Evolutionary conservation across 1,284 basidiomycete genomes (phyloP).

Genomic region (Cerioporus squamosus): DNA sequence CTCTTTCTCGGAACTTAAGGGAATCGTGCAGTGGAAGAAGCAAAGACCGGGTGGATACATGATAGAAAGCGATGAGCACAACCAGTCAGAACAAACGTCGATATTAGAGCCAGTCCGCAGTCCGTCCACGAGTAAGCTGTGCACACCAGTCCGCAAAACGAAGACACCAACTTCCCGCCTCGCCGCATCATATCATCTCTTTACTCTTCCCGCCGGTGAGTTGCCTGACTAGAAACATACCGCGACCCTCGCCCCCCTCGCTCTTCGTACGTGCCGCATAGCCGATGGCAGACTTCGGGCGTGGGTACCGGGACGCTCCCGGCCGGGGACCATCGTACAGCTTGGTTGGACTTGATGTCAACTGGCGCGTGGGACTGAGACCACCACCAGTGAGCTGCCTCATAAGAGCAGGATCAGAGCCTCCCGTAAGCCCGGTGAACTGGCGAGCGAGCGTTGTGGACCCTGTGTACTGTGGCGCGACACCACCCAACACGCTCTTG

Average conservation of each 20-base stretch:
- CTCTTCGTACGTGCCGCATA: conserved; percentile 33
- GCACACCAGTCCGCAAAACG: conserved; percentile 12
- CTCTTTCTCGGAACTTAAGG: background rate
- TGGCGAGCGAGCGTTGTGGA: conserved; percentile 75
- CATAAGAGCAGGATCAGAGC: conserved; percentile 49
- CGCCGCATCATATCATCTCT: conserved; percentile 9
- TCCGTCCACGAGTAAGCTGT: conserved; percentile 8
- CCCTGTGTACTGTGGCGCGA: conserved; percentile 63
- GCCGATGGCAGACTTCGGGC: conserved; percentile 42
- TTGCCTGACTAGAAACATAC: conserved; percentile 55
- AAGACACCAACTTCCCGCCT: background rate
- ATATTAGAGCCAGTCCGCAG: conserved; percentile 11
- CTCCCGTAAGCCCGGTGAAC: conserved; percentile 63
- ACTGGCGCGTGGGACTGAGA: conserved; percentile 60
- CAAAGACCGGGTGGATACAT: background rate
- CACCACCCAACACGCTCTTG: conserved; percentile 33
- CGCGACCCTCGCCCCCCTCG: conserved; percentile 40
- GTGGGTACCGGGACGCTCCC: conserved; percentile 30
- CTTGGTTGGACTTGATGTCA: conserved; percentile 42
- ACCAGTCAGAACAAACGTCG: conserved; percentile 10
- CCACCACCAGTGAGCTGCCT: conserved; percentile 71
- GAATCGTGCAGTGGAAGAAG: too few relatives aligned
- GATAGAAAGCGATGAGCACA: conserved; percentile 15
- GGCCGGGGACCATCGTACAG: conserved; percentile 35
- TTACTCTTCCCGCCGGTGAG: conserved; percentile 59